Percentiles rank a stretch among this genome's conserved stretches.
These are phyloP conservation scores for Ustilaginoidea virens DNA, from an alignment of 2,329 filamentous ascomycete genomes.

Conservation along the genomic window DNA sequence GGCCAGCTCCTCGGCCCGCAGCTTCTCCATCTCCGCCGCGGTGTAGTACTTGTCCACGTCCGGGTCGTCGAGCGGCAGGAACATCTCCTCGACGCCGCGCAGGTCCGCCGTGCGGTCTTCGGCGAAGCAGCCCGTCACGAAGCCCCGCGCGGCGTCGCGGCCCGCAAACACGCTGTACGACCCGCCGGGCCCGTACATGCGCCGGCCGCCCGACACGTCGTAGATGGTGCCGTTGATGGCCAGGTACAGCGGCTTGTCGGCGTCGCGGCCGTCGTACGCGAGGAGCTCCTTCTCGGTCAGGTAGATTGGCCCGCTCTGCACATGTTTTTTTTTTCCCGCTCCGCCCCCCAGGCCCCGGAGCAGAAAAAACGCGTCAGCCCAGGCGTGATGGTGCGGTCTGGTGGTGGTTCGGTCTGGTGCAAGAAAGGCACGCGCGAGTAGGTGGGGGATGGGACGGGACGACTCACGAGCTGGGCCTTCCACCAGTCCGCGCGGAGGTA, in stretches of 20 bases:
- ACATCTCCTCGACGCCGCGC: slow-evolving; percentile 78
- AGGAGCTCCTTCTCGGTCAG: slow-evolving; percentile 64
- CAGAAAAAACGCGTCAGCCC: slow-evolving; percentile 1
- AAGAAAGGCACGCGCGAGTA: neutral
- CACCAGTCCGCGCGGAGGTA: slow-evolving; percentile 44
- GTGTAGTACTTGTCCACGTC: slow-evolving; percentile 44
- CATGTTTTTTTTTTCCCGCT: neutral
- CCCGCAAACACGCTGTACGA: slow-evolving; percentile 80
- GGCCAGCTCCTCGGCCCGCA: slow-evolving; percentile 47
- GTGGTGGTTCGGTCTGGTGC: neutral
- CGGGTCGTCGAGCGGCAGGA: slow-evolving; percentile 47
- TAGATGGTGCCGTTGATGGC: slow-evolving; percentile 80
- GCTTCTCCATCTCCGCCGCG: slow-evolving; percentile 32
- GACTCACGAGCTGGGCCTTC: slow-evolving; percentile 43
- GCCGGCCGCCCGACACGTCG: slow-evolving; percentile 56
- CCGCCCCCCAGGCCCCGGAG: too few relatives aligned
- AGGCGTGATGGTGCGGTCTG: neutral
- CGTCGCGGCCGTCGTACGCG: slow-evolving; percentile 63
- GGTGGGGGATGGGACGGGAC: too few relatives aligned
- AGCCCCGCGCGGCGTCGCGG: slow-evolving; percentile 71
- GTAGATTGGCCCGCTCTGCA: slow-evolving; percentile 41
- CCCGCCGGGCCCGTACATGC: slow-evolving; percentile 70
- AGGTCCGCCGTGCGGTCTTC: slow-evolving; percentile 75
- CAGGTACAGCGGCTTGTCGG: slow-evolving; percentile 67
- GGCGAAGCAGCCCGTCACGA: slow-evolving; percentile 83